Percentiles rank a stretch among this genome's conserved stretches.
Conservation (phyloP, 1,284 basidiomycete genomes). For the Phellinidium pouzarii region DNA sequence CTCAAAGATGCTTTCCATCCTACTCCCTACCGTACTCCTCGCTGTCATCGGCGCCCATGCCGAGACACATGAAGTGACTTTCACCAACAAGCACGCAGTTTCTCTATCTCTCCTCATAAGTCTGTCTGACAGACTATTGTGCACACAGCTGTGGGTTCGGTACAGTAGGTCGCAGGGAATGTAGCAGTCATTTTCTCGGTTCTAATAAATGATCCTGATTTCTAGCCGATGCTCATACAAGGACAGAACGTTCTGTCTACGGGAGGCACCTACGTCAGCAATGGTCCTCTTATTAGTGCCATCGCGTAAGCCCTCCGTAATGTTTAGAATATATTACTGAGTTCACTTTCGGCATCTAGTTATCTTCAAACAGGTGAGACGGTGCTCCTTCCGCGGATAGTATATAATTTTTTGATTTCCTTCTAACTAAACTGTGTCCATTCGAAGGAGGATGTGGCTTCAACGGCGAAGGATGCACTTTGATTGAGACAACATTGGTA, state of each 20-base stretch:
- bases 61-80: slow-evolving; percentile 27
- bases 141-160: slow-evolving; percentile 29
- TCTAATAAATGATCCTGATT: neutral
- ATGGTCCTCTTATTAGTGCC: slow-evolving; percentile 18
- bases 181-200: neutral
- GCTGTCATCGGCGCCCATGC: slow-evolving; percentile 15
- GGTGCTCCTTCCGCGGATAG: neutral
- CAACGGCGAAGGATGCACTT: slow-evolving; percentile 22
- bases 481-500: slow-evolving; percentile 21
- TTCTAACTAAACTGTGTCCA: neutral
- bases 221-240: slow-evolving; percentile 21
- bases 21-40: slow-evolving; percentile 3
- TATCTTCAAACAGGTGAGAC: slow-evolving; percentile 14
- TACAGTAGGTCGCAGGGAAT: slow-evolving; percentile 23
- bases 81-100: slow-evolving; percentile 25
- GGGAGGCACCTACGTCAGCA: slow-evolving; percentile 17
- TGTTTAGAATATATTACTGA: neutral
- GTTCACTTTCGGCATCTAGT: neutral
- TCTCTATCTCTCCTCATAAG: slow-evolving; percentile 7
- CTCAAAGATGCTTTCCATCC: slow-evolving; percentile 5
- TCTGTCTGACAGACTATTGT: slow-evolving; percentile 13
- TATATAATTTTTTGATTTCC: neutral
- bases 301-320: slow-evolving; percentile 17
- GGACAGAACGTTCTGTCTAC: slow-evolving; percentile 20
- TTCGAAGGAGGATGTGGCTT: slow-evolving; percentile 19